Conservation (phyloP, 371 early-diverging fungal genomes). For the Mortierella sp. region DNA sequence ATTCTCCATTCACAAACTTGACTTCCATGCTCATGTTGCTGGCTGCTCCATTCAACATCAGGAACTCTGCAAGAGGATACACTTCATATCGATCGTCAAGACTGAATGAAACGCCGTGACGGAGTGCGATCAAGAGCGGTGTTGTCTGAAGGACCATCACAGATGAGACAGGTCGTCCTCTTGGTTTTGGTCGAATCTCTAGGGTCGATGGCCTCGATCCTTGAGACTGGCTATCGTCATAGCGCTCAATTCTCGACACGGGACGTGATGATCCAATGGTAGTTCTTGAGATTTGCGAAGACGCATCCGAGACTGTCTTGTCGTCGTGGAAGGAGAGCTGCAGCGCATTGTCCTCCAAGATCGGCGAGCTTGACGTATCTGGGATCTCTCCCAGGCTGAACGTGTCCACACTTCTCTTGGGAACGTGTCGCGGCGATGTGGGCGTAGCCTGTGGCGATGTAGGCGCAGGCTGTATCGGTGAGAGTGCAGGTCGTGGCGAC, state of each 20-base stretch:
- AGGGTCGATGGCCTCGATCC: background rate
- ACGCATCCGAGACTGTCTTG: constrained; percentile 10
- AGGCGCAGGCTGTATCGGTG: no score
- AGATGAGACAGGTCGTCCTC: constrained; percentile 12
- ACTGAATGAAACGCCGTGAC: constrained; percentile 38
- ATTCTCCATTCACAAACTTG: constrained; percentile 21
- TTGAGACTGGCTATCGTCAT: background rate
- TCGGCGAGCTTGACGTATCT: constrained; percentile 3
- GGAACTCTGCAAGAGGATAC: constrained; percentile 49
- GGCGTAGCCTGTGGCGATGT: no score
- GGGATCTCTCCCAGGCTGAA: constrained; percentile 1
- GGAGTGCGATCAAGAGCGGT: constrained; percentile 40
- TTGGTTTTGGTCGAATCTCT: constrained; percentile 14
- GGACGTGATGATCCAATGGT: constrained; percentile 18
- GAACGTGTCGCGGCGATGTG: no score
- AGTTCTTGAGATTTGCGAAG: constrained; percentile 29
- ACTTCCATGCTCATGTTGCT: constrained; percentile 50
- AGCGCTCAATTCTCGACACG: constrained; percentile 6
- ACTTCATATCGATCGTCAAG: constrained; percentile 34
- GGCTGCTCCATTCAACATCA: constrained; percentile 49
- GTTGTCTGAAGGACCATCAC: constrained; percentile 48
- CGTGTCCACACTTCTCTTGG: constrained; percentile 6
- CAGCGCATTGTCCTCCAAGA: constrained; percentile 1
- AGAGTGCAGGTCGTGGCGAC: background rate
- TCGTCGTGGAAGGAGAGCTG: constrained; percentile 6